Conservation (phyloP, 1,284 basidiomycete species). For the Puccinia novopanici region DNA sequence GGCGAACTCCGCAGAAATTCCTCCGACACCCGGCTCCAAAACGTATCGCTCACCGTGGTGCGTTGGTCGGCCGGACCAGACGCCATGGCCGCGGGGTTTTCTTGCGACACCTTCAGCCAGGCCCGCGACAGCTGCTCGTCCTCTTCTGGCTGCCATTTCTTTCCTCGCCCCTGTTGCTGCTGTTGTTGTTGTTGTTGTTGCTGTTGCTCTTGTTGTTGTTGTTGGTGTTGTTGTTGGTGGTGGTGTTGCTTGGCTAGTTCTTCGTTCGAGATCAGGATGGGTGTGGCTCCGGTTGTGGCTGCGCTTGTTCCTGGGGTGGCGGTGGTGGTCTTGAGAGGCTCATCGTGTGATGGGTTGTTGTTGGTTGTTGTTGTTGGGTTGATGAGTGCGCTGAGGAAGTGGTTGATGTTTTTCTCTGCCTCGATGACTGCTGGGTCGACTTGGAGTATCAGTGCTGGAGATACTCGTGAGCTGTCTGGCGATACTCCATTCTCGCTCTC, state of each 20-base stretch:
- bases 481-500: too few relatives aligned
- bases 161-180: not conserved
- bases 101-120: constrained; percentile 17
- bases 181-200: constrained; percentile 3
- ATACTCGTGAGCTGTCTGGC: not conserved
- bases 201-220: not conserved
- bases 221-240: not conserved
- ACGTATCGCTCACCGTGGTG: not conserved
- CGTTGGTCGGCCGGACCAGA: not conserved
- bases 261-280: constrained; percentile 15
- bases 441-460: not conserved
- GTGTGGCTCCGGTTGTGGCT: not conserved
- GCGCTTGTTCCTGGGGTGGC: not conserved
- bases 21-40: constrained; percentile 14
- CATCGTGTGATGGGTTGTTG: too few relatives aligned
- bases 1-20: not conserved
- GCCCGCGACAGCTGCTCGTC: constrained; percentile 16
- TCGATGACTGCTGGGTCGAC: constrained; percentile 18
- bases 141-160: constrained; percentile 34
- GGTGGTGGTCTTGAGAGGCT: not conserved
- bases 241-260: constrained; percentile 10
- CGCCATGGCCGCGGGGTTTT: not conserved
- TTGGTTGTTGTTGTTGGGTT: not conserved
- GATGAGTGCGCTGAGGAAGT: not conserved
- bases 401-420: not conserved